A percentile compares a stretch with the other conserved stretches of the same genome.
phyloP scores from a whole-genome alignment of 805 yeast genomes.

The Barnettozyma wickerhamii region DNA sequence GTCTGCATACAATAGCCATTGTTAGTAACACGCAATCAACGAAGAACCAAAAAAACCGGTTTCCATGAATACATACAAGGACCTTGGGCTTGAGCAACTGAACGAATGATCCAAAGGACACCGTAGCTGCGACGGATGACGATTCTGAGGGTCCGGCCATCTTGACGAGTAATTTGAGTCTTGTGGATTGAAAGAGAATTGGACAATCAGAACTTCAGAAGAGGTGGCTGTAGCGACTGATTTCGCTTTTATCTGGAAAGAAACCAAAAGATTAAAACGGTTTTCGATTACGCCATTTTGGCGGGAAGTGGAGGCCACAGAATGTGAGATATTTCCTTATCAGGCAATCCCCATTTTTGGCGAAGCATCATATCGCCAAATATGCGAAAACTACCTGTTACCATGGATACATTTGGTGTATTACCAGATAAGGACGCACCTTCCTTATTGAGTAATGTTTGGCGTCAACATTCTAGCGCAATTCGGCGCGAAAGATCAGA shows the following conservation, averaged over 20 bases:
- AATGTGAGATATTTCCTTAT: neutral
- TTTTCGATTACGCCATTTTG: neutral
- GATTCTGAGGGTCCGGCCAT: conserved; percentile 11
- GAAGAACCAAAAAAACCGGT: no score
- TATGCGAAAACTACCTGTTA: neutral
- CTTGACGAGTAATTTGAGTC: neutral
- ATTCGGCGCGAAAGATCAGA: neutral
- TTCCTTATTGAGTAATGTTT: neutral
- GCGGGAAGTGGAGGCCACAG: neutral
- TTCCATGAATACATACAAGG: conserved; percentile 3
- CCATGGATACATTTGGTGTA: neutral
- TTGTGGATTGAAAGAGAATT: neutral
- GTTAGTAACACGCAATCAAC: neutral
- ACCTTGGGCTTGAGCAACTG: conserved; percentile 8
- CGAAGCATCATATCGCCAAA: neutral
- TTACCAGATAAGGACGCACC: neutral
- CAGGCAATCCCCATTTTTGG: neutral
- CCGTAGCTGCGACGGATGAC: conserved; percentile 1
- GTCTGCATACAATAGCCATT: neutral
- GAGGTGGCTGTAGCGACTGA: neutral
- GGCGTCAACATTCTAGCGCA: conserved; percentile 2
- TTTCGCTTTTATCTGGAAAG: conserved; percentile 1
- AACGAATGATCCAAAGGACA: conserved; percentile 7
- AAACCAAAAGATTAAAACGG: neutral
- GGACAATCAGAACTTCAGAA: no score